Conservation (phyloP, 345 rosid species). For the Gynandropsis gynandra region DNA sequence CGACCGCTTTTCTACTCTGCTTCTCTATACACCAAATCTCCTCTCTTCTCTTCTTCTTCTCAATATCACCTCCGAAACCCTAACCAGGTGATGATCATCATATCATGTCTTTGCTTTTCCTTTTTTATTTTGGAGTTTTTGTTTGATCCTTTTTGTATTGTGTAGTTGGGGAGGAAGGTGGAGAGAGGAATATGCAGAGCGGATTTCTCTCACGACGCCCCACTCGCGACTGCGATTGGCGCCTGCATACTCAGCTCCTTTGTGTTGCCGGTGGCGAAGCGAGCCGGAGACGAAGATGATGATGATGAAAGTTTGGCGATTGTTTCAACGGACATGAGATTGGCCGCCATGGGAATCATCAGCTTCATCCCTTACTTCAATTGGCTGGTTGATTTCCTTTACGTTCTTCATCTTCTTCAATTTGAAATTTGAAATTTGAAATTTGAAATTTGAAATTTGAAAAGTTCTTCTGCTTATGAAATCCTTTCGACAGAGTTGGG, state of each 20-base stretch:
- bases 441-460: neutral
- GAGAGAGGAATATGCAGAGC: conserved; percentile 46
- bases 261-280: conserved; percentile 40
- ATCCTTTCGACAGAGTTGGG: conserved; percentile 61
- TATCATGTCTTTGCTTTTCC: neutral
- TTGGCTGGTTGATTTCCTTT: conserved; percentile 63
- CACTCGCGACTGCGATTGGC: conserved; percentile 66
- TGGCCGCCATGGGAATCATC: conserved; percentile 87
- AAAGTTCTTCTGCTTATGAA: neutral
- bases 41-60: neutral
- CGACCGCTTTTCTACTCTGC: conserved; percentile 16
- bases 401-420: neutral
- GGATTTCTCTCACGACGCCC: conserved; percentile 58
- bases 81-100: conserved; percentile 24
- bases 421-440: no score
- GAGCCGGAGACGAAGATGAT: conserved; percentile 32
- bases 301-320: conserved; percentile 45
- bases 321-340: conserved; percentile 61
- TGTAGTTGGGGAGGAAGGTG: conserved; percentile 25
- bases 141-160: neutral
- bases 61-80: conserved; percentile 8
- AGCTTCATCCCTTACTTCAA: conserved; percentile 91
- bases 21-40: conserved; percentile 14
- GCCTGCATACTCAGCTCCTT: conserved; percentile 69
- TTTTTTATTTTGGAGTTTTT: neutral